Evolutionary conservation across 495 filamentous ascomycete genomes (phyloP).

Genomic region (Daldinia grandis): DNA sequence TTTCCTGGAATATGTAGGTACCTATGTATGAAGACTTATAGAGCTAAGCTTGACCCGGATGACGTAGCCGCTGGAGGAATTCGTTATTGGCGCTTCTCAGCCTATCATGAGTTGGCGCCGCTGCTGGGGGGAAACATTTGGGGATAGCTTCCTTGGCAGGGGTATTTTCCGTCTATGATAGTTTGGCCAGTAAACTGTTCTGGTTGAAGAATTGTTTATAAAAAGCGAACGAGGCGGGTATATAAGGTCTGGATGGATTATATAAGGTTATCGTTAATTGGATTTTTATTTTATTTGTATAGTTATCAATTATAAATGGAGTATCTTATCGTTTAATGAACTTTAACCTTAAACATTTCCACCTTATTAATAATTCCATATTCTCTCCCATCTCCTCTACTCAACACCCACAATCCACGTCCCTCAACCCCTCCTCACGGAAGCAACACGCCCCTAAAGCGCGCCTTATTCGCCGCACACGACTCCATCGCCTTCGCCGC

Average conservation of each 20-base stretch:
- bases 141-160: constrained; percentile 1
- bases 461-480: constrained; percentile 55
- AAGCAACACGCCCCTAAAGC: constrained; percentile 59
- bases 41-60: constrained; percentile 21
- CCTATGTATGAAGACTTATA: constrained; percentile 18
- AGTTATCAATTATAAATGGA: not conserved
- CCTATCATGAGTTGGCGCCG: constrained; percentile 19
- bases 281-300: not conserved
- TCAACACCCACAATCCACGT: not conserved
- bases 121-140: constrained; percentile 25
- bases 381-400: not conserved
- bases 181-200: not conserved
- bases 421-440: not conserved
- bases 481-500: constrained; percentile 62
- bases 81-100: constrained; percentile 8
- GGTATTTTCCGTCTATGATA: not conserved
- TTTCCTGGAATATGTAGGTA: constrained; percentile 24
- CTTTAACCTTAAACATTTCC: not conserved
- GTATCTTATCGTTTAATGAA: not conserved
- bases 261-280: too few species aligned
- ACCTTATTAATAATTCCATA: not conserved
- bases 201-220: not conserved
- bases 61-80: constrained; percentile 33
- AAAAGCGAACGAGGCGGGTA: not conserved
- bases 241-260: too few species aligned